Conservation (phyloP, 345 rosid species). For the Excoecaria cochinchinensis region DNA sequence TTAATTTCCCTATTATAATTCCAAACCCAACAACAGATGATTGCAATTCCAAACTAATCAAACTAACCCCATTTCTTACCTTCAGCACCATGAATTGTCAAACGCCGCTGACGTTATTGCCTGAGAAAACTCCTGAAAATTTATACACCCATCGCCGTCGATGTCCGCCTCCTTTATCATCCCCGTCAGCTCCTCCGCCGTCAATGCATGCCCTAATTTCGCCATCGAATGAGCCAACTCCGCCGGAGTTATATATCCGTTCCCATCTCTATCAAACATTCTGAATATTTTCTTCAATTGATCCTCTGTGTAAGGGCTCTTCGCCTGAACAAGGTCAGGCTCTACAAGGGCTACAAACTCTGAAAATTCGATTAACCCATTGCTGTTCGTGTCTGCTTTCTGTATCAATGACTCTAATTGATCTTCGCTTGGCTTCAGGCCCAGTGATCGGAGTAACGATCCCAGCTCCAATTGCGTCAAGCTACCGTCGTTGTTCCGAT, state of each 20-base stretch:
- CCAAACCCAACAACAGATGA: not conserved
- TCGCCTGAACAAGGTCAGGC: slow-evolving; percentile 63
- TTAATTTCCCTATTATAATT: not conserved
- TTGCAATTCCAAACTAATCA: not conserved
- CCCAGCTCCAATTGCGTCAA: slow-evolving; percentile 86
- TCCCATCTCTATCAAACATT: slow-evolving; percentile 47
- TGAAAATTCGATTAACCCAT: slow-evolving; percentile 82
- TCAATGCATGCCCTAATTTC: slow-evolving; percentile 43
- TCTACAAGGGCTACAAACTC: slow-evolving; percentile 78
- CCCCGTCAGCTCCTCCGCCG: slow-evolving; percentile 74
- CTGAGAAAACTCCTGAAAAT: slow-evolving; percentile 66
- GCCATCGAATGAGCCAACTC: slow-evolving; percentile 52
- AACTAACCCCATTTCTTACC: not conserved
- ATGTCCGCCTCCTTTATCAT: slow-evolving; percentile 96
- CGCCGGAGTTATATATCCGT: slow-evolving; percentile 46
- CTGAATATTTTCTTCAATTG: slow-evolving; percentile 42
- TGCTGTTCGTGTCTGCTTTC: slow-evolving; percentile 76
- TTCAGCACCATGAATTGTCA: slow-evolving; percentile 74
- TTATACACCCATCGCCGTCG: slow-evolving; percentile 88
- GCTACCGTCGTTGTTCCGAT: slow-evolving; percentile 83
- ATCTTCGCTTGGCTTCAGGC: slow-evolving; percentile 70
- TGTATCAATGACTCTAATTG: slow-evolving; percentile 66
- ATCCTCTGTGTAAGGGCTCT: slow-evolving; percentile 68
- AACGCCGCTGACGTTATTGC: slow-evolving; percentile 92
- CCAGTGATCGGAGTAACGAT: slow-evolving; percentile 75